Base-by-base conservation (phyloP, 208 protist genomes). In the Phytomonas francai region DNA sequence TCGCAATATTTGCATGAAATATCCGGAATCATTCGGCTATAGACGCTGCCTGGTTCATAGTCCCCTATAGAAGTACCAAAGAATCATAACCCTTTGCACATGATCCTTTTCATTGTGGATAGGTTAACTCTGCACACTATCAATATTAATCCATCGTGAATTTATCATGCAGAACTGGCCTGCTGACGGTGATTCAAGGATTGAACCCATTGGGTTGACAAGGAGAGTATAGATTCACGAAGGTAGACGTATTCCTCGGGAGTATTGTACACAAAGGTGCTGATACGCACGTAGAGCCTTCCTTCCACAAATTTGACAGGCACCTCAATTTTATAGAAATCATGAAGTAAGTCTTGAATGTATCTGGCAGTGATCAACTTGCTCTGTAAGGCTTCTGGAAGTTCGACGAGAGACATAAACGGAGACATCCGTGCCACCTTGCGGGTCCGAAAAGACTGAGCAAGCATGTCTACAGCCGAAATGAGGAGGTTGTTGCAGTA, bases 261-360 rank as follows among this genome's bases (percentile, higher is more conserved):
- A 0, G 82, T 84, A 69, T 97, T 97, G 81, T 97, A 96, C 2
- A 97, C 83, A 74, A 94, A 95, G 7, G 71, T 85, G 59, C 88
- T 95, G 68, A 97, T 84, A 27, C 92, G 87, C 5, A 92, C 42
- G 51, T 96, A 97, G 33, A 88, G 82, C 25, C 82, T 73, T 7
- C 76, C 78, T 45, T 97, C 83, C 19, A 97, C 76, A 2, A 70
- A 77, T 74, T 97, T 97, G 8, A 96, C 81, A 27, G 92, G 92
- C 31, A 95, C 92, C 76, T 97, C 90, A 25, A 97, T 79, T 19
- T 62, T 73, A 76, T 83, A 90, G 12, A 83, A 45, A 51, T 90
- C 83, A 68, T 94, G 85, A 59, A 94, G 78, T 30, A 78, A 63
- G 45, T 94, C 88, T 58, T 95, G 85, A 45, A 95, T 85, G 65